Evolutionary conservation across 768 basidiomycete genomes (phyloP).

Genomic region (Calocybe indica): DNA sequence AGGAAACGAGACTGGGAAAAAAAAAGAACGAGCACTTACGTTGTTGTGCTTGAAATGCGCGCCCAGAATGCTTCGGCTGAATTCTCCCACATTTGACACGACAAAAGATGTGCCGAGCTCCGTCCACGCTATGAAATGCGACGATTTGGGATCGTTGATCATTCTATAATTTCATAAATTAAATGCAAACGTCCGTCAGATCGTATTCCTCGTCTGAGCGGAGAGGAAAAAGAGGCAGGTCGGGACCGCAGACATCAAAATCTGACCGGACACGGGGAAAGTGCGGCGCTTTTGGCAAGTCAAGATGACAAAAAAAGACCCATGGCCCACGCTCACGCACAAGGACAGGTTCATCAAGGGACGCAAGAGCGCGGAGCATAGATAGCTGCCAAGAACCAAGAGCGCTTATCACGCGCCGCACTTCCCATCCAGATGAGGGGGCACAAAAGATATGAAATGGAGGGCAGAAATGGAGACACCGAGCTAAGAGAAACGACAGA

Average conservation of each 20-base stretch:
- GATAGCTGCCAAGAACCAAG: neutral
- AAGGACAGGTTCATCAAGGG: constrained; percentile 3
- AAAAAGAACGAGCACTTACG: constrained; percentile 34
- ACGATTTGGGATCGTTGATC: constrained; percentile 79
- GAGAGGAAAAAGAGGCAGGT: neutral
- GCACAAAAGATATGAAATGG: neutral
- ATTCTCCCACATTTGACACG: constrained; percentile 81
- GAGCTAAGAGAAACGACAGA: constrained; percentile 12
- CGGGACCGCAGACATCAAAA: neutral
- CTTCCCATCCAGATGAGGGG: neutral
- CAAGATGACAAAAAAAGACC: neutral
- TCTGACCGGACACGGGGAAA: neutral
- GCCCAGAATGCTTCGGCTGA: constrained; percentile 78
- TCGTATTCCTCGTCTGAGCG: neutral
- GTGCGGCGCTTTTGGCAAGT: neutral
- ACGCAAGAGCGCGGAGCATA: constrained; percentile 2
- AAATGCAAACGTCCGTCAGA: constrained; percentile 1
- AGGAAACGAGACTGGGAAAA: neutral
- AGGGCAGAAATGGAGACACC: neutral
- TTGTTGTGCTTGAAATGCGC: constrained; percentile 91
- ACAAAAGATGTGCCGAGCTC: constrained; percentile 80
- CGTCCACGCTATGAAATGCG: constrained; percentile 80
- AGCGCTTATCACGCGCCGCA: neutral
- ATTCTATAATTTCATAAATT: constrained; percentile 41
- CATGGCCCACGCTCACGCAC: neutral